Base-by-base conservation (phyloP, 1,139 yeast genomes). In the Pichia sp. region DNA sequence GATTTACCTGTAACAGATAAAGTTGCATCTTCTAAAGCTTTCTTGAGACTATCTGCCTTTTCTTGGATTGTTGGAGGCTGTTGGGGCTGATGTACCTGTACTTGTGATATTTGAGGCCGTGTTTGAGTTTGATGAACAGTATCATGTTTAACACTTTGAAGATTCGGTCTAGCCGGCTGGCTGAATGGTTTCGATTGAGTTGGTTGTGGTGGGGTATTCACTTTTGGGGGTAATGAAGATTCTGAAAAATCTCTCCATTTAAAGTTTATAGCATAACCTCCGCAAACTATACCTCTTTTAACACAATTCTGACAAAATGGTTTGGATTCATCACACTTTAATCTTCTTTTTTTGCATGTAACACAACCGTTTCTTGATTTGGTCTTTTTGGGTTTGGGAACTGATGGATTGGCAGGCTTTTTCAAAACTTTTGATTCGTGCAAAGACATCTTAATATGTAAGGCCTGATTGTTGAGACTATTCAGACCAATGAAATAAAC, bases 241-340 rank as follows among this genome's bases (percentile, higher is more conserved):
- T 70, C 73, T 27, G 70, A 71, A 51, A 79, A 80, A 9, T 77
- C 69, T 55, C 78, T 70, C 87, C 87, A 82, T 58, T 79, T 79
- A 67, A 78, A 81, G 45, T 73, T 73, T 27, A 78, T 77, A 4
- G 81, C 79, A 57, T 82, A 82, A 1, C 87, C 87, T 8, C 82
- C 83, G 59, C 84, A 79, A 18, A 64, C 68, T 22, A 74, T 69
- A 38, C 69, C 71, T 59, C 71, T 72, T 51, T 68, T 69, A 12
- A 58, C 59, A 55, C 81, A 75, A 50, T 72, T 76, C 34, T 60
- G 49, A 53, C 84, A 79, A 23, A 58, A 59, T 0, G 84, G 84
- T 54, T 76, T 76, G 8, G 73, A 68, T 56, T 78, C 84, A 55
- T 77, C 83, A 59, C 83, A 78, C 57, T 78, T 78, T 44, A 76